phyloP scores from a whole-genome alignment of 768 basidiomycete genomes.

The Tulasnella sp. region DNA sequence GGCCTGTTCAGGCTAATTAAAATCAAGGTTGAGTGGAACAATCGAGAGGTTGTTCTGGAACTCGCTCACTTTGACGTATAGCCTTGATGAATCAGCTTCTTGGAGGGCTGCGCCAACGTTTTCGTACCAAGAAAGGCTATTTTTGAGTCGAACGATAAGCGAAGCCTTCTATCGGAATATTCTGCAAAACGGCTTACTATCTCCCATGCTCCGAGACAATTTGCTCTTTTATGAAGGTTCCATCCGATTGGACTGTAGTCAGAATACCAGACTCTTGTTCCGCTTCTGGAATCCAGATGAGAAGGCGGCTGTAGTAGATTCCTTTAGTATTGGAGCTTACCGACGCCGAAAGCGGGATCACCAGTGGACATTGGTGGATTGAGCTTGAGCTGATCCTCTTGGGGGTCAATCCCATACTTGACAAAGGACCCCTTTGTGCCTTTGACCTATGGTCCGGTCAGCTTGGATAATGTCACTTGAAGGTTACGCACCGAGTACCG shows the following conservation, averaged over 20 bases:
- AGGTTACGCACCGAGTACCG: slow-evolving; percentile 20
- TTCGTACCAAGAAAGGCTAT: slow-evolving; percentile 11
- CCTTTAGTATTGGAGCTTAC: neutral
- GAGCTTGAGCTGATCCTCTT: slow-evolving; percentile 25
- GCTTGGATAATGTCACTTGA: neutral
- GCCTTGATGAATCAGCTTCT: neutral
- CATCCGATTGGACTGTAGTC: slow-evolving; percentile 8
- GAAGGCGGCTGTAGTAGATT: too few species aligned
- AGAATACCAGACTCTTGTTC: slow-evolving; percentile 14
- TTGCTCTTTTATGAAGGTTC: neutral
- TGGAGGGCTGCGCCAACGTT: slow-evolving; percentile 14
- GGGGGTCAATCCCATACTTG: slow-evolving; percentile 28
- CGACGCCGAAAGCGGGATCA: slow-evolving; percentile 17
- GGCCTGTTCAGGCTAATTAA: slow-evolving; percentile 25
- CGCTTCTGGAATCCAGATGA: neutral
- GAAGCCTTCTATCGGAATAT: neutral
- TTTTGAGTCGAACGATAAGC: neutral
- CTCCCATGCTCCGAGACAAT: slow-evolving; percentile 9
- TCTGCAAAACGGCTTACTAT: slow-evolving; percentile 5
- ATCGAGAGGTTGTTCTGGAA: neutral
- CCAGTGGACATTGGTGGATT: slow-evolving; percentile 1
- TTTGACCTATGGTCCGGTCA: slow-evolving; percentile 18
- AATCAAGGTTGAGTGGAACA: slow-evolving; percentile 6
- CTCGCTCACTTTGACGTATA: slow-evolving; percentile 8
- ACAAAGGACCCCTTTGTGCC: slow-evolving; percentile 24